Evolutionary conservation across 1,284 basidiomycete species (phyloP).

Genomic region (Rhodotorula sp.): DNA sequence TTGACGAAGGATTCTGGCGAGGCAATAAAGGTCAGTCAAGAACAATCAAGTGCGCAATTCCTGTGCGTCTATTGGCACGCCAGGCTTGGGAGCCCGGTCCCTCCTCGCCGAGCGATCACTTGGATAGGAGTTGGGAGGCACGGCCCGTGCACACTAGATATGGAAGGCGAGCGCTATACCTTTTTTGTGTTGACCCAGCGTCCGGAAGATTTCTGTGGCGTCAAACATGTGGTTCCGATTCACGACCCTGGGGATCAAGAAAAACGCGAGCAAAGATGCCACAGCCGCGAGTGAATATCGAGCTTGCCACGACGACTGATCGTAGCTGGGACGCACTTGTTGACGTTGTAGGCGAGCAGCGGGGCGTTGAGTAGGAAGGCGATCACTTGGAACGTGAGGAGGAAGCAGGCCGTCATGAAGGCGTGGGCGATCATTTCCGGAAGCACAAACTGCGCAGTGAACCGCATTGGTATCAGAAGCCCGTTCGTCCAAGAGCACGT

Average conservation of each 20-base stretch:
- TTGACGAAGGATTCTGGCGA: constrained; percentile 77
- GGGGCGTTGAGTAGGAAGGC: constrained; percentile 91
- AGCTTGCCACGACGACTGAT: neutral
- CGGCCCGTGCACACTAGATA: constrained; percentile 1
- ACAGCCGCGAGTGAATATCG: neutral
- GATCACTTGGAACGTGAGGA: constrained; percentile 93
- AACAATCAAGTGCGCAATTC: no score
- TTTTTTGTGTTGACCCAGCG: constrained; percentile 90
- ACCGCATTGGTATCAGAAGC: neutral
- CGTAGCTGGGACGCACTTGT: constrained; percentile 68
- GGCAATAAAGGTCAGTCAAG: neutral
- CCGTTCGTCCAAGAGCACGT: no score
- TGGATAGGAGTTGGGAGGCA: no score
- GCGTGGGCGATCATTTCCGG: constrained; percentile 96
- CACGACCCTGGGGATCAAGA: constrained; percentile 64
- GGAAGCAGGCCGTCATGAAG: constrained; percentile 75
- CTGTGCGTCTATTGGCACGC: no score
- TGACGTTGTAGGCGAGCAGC: constrained; percentile 84
- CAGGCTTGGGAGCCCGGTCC: no score
- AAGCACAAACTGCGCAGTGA: constrained; percentile 74
- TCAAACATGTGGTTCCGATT: constrained; percentile 98
- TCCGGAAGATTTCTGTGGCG: constrained; percentile 98
- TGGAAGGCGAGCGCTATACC: constrained; percentile 46
- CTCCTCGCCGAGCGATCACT: no score
- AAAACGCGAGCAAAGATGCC: neutral